phyloP scores from a whole-genome alignment of 805 yeast genomes.

The Wickerhamomyces xylosicus region DNA sequence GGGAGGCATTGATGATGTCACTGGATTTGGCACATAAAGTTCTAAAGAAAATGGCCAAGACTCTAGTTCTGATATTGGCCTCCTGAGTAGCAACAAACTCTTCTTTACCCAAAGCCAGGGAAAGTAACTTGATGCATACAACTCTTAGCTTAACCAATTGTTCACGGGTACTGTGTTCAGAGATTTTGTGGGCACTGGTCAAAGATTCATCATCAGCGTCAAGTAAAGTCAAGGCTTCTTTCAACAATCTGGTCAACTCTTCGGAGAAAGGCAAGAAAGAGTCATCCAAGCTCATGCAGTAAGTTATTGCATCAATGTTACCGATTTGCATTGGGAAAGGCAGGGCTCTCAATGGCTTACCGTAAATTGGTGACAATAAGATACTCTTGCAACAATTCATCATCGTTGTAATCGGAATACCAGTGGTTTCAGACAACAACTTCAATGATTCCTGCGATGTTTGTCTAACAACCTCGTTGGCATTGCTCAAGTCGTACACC shows the following conservation, averaged over 20 bases:
- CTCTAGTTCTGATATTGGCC: constrained; percentile 71
- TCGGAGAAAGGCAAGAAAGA: constrained; percentile 82
- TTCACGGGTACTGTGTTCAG: constrained; percentile 81
- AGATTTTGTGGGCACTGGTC: constrained; percentile 75
- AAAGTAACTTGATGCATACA: constrained; percentile 75
- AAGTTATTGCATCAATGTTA: constrained; percentile 93
- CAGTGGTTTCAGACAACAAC: constrained; percentile 59
- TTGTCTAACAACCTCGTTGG: constrained; percentile 72
- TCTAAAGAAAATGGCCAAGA: constrained; percentile 89
- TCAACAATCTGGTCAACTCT: constrained; percentile 71
- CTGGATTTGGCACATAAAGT: constrained; percentile 79
- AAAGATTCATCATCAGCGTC: constrained; percentile 97
- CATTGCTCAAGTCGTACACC: constrained; percentile 86
- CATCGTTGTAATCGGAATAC: constrained; percentile 60
- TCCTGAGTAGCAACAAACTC: constrained; percentile 70
- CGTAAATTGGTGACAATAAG: constrained; percentile 86
- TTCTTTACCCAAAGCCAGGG: constrained; percentile 76
- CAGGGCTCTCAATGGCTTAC: constrained; percentile 90
- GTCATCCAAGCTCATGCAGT: constrained; percentile 71
- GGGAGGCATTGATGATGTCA: constrained; percentile 88
- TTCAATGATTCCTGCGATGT: constrained; percentile 67
- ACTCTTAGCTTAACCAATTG: constrained; percentile 82
- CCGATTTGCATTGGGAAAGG: constrained; percentile 99
- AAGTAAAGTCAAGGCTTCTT: constrained; percentile 88
- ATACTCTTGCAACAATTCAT: constrained; percentile 78